Evolutionary conservation across 108 stramenopile genomes (phyloP), one percentile per base, ranked within the genome.

Genomic region (Epipyxis sp.): DNA sequence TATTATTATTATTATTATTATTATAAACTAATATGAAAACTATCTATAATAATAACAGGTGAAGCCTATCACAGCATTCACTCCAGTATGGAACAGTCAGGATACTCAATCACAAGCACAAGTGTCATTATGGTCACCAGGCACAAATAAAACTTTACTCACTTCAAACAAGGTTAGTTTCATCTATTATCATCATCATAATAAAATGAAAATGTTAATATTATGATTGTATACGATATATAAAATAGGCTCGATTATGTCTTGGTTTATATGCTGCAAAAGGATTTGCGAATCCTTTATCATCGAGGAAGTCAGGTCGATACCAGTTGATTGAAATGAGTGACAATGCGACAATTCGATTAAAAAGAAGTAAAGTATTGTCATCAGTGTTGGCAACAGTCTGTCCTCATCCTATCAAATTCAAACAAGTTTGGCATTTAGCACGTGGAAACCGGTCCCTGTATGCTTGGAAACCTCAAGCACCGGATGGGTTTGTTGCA

Each of bases 401-500:
- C 79, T 89, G 94, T 82, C 97, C 97, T 0, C 90, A 93, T 62
- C 95, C 97, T 50, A 92, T 92, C 40, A 89, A 93, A 20, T 98
- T 92, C 86, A 89, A 94, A 13, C 88, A 95, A 54, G 95, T 94
- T 32, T 98, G 97, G 97, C 92, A 93, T 77, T 82, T 92, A 13
- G 92, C 93, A 37, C 90, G 91, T 69, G 94, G 95, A 39, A 58
- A 81, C 29, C 81, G 84, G 50, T 92, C 90, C 29, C 92, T 98
- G 69, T 96, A 93, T 80, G 92, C 91, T 1, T 98, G 97, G 97
- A 92, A 95, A 77, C 93, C 97, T 1, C 90, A 96, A 0, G 94
- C 97, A 40, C 97, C 97, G 0, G 93, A 94, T 37, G 90, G 90
- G 68, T 98, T 96, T 84, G 94, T 95, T 0, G 94, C 95, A 1